Evolutionary conservation across 2,329 filamentous ascomycete genomes (phyloP), one percentile per base, ranked within the genome.

Genomic region (Rhynchosporium agropyri): DNA sequence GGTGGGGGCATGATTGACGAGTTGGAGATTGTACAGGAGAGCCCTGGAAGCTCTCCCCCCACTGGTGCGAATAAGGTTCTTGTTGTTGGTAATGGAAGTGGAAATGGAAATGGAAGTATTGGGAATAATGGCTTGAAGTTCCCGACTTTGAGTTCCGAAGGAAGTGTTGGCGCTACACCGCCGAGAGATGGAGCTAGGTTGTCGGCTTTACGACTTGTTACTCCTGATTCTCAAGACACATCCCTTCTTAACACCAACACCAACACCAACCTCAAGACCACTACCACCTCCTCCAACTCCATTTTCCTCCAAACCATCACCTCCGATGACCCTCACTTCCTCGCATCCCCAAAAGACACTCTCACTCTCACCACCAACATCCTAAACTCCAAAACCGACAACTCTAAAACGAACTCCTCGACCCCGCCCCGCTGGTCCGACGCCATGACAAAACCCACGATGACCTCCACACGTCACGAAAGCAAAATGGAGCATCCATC

Each of bases 401-500:
- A 38, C 9, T 20, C 20, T 20, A 20, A 20, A 49, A 49, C 15
- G 13, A 4, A 43, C 42, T 12, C 9, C 38, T 15, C 42, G 12
- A 20, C 20, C 20, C 20, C 20, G 20, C 20, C 38, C 3, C 38
- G 65, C 38, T 71, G 69, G 68, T 67, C 65, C 0, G 64, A 67
- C 6, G 65, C 65, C 5, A 70, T 70, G 67, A n/a, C 31, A 1
- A 68, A 68, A 45, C 51, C 67, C 2, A 28, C 38, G 9, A 42
- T 56, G 5, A 61, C 50, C 45, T 55, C 42, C 0, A 58, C 65
- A 1, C 50, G 68, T 8, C 50, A 63, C 9, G 68, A 69, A 31
- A 68, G 65, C 29, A 66, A 66, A 40, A 68, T 71, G 62, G 58
- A 70, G 46, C 66, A 69, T 56, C 68, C 69, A 2, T 65, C 51